Base-by-base conservation (phyloP, 495 filamentous ascomycete species). In the Jackrogersella minutella region DNA sequence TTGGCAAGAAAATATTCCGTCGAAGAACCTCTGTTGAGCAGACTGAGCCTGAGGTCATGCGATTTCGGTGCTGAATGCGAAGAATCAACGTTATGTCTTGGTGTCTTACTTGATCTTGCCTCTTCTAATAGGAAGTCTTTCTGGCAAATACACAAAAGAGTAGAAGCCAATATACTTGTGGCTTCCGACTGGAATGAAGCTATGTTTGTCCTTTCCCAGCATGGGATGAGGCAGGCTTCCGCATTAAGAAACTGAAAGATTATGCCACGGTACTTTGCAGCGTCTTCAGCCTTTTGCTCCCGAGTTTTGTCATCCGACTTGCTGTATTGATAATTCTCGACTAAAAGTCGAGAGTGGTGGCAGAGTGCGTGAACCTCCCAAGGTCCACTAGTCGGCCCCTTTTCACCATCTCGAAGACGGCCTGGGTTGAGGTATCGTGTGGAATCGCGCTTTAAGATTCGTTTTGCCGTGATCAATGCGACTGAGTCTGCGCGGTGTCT, bases 311-410 rank as follows among this genome's bases (percentile, higher is more conserved):
- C 26, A 21, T 19, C 30, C 39, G 47, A 30, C 19, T 55, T 63
- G 21, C 16, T 63, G 34, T 52, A 52, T 28, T 39, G 43, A 10
- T 55, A 13, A 28, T 63, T 47, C 44, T 64, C 41, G 5, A 67
- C 67, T 5, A 66, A 16, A 24, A 70, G 55, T 13, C 50, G 67
- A 22, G 62, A 67, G 24, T 70, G 56, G 31, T 67, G 56, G 31
- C 67, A 66, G 10, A 70, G 54, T 10, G 67, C 67, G 24, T 70
- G 43, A 11, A 70, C 40, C 31, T 70, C 67, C 67, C 67, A 70
- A 7, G 67, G 67, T 19, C 62, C 67, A 9, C 26, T 19, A 5
- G 40, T 46, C 2, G 21, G 39, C 2, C 54, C 40, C 16, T 57
- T 57, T 6, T 46, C 39, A 0, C 28, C 54, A 33, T 17, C n/a